phyloP scores from a whole-genome alignment of 106 monocot genomes.

The Phalaenopsis equestris region DNA sequence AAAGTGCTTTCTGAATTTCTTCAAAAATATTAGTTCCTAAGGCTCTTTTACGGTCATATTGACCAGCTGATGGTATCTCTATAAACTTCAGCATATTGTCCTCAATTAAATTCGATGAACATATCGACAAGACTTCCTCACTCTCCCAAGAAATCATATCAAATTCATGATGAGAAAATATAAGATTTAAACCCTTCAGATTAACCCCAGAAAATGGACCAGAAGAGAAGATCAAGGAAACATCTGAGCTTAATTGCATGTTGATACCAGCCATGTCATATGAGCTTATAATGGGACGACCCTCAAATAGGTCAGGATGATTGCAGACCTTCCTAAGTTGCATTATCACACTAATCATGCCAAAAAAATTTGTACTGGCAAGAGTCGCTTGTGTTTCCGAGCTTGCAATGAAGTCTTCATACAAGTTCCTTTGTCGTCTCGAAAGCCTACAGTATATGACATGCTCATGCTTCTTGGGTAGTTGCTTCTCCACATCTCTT shows the following conservation, averaged over 20 bases:
- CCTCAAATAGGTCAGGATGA: slow-evolving; percentile 99
- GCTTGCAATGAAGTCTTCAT: slow-evolving; percentile 98
- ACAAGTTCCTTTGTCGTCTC: slow-evolving; percentile 81
- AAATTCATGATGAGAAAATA: slow-evolving; percentile 73
- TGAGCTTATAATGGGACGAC: slow-evolving; percentile 90
- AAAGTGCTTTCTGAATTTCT: slow-evolving; percentile 71
- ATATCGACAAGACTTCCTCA: slow-evolving; percentile 47
- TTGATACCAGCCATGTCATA: slow-evolving; percentile 86
- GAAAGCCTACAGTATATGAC: slow-evolving; percentile 89
- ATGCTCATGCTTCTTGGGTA: slow-evolving; percentile 91
- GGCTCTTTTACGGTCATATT: slow-evolving; percentile 21
- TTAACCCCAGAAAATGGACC: slow-evolving; percentile 71
- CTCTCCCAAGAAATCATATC: slow-evolving; percentile 78
- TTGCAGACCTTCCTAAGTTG: slow-evolving; percentile 99
- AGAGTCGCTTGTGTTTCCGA: slow-evolving; percentile 96
- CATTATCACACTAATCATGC: slow-evolving; percentile 99
- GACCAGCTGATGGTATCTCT: slow-evolving; percentile 6
- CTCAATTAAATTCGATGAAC: slow-evolving; percentile 11
- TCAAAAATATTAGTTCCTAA: slow-evolving; percentile 67
- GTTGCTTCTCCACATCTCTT: slow-evolving; percentile 97
- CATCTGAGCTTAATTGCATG: slow-evolving; percentile 67
- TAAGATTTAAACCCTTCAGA: slow-evolving; percentile 54
- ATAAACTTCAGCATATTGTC: slow-evolving; percentile 9
- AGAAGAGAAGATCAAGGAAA: slow-evolving; percentile 41
- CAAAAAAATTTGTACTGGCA: slow-evolving; percentile 89